Percentiles rank a stretch among this genome's conserved stretches.
Conservation (phyloP, 768 basidiomycete genomes). For the Tricholoma terreum region DNA sequence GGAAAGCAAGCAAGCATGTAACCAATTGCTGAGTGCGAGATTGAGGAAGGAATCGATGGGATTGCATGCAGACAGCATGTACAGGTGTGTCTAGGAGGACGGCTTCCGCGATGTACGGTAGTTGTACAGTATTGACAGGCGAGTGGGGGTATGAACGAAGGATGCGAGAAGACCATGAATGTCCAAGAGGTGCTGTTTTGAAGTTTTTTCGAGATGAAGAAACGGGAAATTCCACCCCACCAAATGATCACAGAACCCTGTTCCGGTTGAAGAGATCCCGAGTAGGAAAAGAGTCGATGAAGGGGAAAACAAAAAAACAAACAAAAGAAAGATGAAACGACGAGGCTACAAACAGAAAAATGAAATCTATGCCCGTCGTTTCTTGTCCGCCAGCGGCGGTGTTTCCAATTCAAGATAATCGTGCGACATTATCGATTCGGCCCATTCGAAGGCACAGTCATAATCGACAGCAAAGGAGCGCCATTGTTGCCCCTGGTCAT, state of each 20-base stretch:
- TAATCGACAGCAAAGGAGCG: constrained; percentile 28
- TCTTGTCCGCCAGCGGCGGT: neutral
- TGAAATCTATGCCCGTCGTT: neutral
- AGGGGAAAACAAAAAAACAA: neutral
- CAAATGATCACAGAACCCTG: neutral
- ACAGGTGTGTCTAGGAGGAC: neutral
- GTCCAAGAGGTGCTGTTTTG: constrained; percentile 4
- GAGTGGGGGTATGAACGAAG: neutral
- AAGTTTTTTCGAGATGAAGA: neutral
- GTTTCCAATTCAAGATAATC: neutral
- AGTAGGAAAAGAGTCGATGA: neutral
- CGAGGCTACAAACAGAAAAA: neutral
- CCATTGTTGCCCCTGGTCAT: constrained; percentile 28
- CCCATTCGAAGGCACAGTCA: constrained; percentile 25
- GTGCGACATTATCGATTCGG: constrained; percentile 6
- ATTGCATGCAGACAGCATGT: neutral
- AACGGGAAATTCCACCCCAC: neutral
- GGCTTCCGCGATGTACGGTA: neutral
- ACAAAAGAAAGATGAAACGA: neutral
- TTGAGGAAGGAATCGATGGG: neutral
- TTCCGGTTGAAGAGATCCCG: neutral
- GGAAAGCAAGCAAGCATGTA: neutral
- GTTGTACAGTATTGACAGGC: neutral
- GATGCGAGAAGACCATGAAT: neutral
- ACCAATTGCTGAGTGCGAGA: neutral